Conservation (phyloP, 805 yeast species). For the Starmerella davenportii region DNA sequence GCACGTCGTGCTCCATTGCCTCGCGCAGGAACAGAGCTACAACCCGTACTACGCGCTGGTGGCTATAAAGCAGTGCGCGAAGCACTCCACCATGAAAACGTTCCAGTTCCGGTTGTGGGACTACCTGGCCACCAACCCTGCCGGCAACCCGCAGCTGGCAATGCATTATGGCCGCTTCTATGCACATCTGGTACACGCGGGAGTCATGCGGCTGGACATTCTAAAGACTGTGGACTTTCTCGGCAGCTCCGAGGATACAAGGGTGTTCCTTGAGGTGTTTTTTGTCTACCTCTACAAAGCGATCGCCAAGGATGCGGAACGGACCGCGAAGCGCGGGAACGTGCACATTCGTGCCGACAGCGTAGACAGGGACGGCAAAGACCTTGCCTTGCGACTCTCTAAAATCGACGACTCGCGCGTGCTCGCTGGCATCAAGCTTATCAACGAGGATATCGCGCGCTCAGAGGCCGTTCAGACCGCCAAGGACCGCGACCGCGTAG, state of each 20-base stretch:
- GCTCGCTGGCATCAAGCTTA: conserved; percentile 49
- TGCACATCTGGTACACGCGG: conserved; percentile 59
- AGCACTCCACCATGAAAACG: conserved; percentile 56
- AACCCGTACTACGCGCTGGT: conserved; percentile 81
- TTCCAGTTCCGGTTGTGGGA: conserved; percentile 89
- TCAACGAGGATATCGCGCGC: conserved; percentile 30
- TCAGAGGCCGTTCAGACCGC: conserved; percentile 31
- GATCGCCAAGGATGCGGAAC: conserved; percentile 29
- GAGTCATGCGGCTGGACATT: conserved; percentile 52
- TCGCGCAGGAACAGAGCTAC: conserved; percentile 60
- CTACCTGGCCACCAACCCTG: conserved; percentile 45
- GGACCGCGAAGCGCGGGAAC: conserved; percentile 1
- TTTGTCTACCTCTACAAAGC: conserved; percentile 49
- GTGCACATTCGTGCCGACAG: conserved; percentile 14
- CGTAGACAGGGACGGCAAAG: conserved; percentile 30
- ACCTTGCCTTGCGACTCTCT: conserved; percentile 31
- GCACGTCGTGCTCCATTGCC: conserved; percentile 67
- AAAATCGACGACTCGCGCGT: conserved; percentile 42
- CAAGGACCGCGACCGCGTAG: conserved; percentile 38
- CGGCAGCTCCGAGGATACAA: conserved; percentile 41
- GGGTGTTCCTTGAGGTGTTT: conserved; percentile 54
- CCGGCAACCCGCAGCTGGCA: conserved; percentile 29
- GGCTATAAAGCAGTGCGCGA: conserved; percentile 56
- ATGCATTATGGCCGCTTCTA: conserved; percentile 66
- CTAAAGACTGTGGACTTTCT: conserved; percentile 59